These are phyloP conservation scores for Mycena filopes DNA, from an alignment of 768 basidiomycete species.

Conservation along the genomic window DNA sequence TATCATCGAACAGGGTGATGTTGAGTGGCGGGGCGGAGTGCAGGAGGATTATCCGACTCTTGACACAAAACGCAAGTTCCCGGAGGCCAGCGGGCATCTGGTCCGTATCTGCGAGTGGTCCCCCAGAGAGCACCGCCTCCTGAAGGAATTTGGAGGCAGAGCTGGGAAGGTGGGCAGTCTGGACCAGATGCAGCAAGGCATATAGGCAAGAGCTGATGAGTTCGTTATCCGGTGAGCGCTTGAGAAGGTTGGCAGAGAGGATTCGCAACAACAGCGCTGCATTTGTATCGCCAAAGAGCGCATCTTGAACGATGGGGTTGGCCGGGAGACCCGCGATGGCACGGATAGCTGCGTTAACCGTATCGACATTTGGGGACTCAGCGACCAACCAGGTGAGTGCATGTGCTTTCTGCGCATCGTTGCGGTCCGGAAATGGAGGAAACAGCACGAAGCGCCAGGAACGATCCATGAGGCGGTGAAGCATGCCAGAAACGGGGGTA, in stretches of 20 bases:
- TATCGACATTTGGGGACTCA: neutral
- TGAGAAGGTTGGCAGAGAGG: neutral
- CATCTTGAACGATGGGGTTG: neutral
- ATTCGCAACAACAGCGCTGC: neutral
- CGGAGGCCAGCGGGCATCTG: neutral
- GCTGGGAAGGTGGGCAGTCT: neutral
- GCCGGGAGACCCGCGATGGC: conserved; percentile 2
- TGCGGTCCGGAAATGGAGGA: neutral
- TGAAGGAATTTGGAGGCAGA: neutral
- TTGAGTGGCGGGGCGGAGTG: neutral
- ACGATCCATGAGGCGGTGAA: neutral
- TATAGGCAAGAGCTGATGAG: neutral
- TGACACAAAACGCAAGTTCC: neutral
- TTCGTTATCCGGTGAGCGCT: neutral
- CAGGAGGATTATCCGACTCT: neutral
- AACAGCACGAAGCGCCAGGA: neutral
- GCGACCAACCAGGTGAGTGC: neutral
- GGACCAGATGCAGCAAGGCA: neutral
- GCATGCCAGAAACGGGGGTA: neutral
- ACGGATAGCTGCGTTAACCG: neutral
- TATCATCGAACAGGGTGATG: neutral
- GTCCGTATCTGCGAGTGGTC: neutral
- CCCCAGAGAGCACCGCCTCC: neutral
- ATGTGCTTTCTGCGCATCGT: neutral
- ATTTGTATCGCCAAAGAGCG: neutral